phyloP scores from a whole-genome alignment of 495 filamentous ascomycete genomes.

The Trichoderma orchidacearum region DNA sequence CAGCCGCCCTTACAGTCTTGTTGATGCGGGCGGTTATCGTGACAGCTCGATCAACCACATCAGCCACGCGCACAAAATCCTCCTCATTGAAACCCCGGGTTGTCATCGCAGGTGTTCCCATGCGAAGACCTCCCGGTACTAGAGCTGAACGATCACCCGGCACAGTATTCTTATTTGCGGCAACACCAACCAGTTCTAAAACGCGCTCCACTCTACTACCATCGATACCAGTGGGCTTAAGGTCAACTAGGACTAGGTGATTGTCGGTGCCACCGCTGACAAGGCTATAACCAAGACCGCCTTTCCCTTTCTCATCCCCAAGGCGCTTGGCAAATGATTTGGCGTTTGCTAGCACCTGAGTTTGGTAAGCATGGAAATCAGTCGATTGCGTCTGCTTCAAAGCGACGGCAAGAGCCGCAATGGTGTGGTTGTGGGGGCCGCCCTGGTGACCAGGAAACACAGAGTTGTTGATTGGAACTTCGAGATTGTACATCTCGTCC shows the following conservation, averaged over 20 bases:
- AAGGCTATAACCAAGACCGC: conserved; percentile 75
- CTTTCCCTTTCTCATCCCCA: conserved; percentile 55
- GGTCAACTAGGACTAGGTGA: conserved; percentile 88
- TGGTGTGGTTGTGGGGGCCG: conserved; percentile 97
- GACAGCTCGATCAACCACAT: conserved; percentile 87
- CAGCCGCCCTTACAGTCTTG: conserved; percentile 63
- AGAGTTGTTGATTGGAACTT: conserved; percentile 86
- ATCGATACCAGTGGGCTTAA: conserved; percentile 82
- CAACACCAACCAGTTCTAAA: conserved; percentile 85
- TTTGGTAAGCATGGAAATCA: conserved; percentile 85
- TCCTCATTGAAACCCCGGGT: conserved; percentile 77
- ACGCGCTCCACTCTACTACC: conserved; percentile 91
- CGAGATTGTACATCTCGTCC: conserved; percentile 76
- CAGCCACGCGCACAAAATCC: conserved; percentile 82
- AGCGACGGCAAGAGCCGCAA: conserved; percentile 86
- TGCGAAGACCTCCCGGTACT: conserved; percentile 78
- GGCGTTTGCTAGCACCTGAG: conserved; percentile 75
- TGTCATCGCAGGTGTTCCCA: conserved; percentile 96
- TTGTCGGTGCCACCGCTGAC: conserved; percentile 94
- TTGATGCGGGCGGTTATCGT: conserved; percentile 72
- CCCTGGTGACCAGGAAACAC: conserved; percentile 99
- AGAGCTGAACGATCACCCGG: conserved; percentile 90
- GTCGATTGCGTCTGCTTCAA: conserved; percentile 79
- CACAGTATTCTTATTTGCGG: conserved; percentile 97
- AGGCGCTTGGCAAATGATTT: conserved; percentile 69